Percentiles rank a stretch among this genome's conserved stretches.
Evolutionary conservation across 495 filamentous ascomycete species (phyloP).

Genomic region (Aspergillus sparsus): DNA sequence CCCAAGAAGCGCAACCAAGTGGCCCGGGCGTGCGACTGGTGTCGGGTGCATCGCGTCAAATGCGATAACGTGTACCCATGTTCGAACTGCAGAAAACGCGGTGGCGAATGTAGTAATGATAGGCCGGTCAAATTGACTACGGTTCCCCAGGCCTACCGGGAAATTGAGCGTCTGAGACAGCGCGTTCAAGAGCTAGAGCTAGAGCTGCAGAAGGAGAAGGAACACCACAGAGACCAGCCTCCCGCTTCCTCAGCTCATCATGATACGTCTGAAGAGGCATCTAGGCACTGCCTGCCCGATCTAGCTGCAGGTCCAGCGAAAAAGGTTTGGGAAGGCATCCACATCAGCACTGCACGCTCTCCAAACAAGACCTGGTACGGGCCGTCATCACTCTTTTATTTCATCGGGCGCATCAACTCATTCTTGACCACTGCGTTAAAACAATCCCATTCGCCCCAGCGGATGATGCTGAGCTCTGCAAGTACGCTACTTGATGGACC

Average conservation of each 20-base stretch:
- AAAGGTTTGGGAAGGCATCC: conserved; percentile 28
- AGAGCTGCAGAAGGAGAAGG: conserved; percentile 26
- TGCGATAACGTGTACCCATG: conserved; percentile 45
- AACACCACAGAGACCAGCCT: background rate
- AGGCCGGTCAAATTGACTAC: background rate
- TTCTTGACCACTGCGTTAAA: conserved; percentile 20
- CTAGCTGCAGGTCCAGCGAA: background rate
- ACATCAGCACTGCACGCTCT: conserved; percentile 21
- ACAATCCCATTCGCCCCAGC: conserved; percentile 10
- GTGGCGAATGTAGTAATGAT: conserved; percentile 43
- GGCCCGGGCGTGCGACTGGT: conserved; percentile 45
- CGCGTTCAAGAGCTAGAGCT: conserved; percentile 42
- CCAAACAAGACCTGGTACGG: conserved; percentile 33
- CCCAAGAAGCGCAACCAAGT: conserved; percentile 39
- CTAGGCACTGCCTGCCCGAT: background rate
- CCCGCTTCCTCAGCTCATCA: conserved; percentile 11
- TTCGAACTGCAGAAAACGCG: conserved; percentile 40
- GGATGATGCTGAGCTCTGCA: conserved; percentile 16
- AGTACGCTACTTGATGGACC: conserved; percentile 12
- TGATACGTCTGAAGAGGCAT: background rate
- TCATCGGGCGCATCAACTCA: conserved; percentile 32
- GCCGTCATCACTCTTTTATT: conserved; percentile 34
- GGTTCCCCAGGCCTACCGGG: conserved; percentile 35
- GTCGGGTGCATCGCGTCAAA: conserved; percentile 43
- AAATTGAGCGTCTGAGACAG: conserved; percentile 43